Base-by-base conservation (phyloP, 176 grass and related monocot genomes). In the Bromus sterilis region DNA sequence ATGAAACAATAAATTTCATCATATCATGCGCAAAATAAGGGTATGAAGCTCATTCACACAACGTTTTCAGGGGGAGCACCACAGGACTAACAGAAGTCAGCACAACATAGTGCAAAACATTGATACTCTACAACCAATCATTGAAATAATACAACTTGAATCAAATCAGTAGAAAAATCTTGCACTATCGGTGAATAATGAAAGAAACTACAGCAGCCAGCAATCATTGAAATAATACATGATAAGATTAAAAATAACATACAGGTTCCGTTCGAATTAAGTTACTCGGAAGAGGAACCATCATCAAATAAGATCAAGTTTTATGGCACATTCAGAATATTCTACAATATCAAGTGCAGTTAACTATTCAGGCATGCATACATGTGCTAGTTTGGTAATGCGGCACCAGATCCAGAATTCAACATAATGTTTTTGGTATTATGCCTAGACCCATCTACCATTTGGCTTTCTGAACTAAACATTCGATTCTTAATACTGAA, bases 381-480 rank as follows among this genome's bases (percentile, higher is more conserved):
- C 20, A 69, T 80, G 41, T 51, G 40, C 61, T 51, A 62, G 29
- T 44, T 61, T 61, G 33, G 20, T 6, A 61, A 26, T 55, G 33
- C 26, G 82, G 33, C 23, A 26, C n/a, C 15, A 7, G 53, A 14
- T 21, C n/a, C 15, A 7, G 53, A 14, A 64, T 64, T 51, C 10
- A 73, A 72, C 66, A 74, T 28, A 85, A 77, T 62, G 26, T 43
- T 85, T 62, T 77, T 26, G 28, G 56, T 56, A 14, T 78, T 73
- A 78, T 73, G 20, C 39, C 49, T 61, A 67, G 37, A 7, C 46
- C 21, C 6, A 35, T 65, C 59, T 34, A 32, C 26, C 41, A 79
- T 29, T 51, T 42, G 9, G 14, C 51, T 83, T 72, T 64, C 44
- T 56, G 37, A 56, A 78, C 30, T 71, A 78, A 13, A 77, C n/a